A percentile compares a stretch with the other conserved stretches of the same genome.
These are phyloP conservation scores for Quambalaria eucalypti DNA, from an alignment of 1,284 basidiomycete species.

Conservation along the genomic window DNA sequence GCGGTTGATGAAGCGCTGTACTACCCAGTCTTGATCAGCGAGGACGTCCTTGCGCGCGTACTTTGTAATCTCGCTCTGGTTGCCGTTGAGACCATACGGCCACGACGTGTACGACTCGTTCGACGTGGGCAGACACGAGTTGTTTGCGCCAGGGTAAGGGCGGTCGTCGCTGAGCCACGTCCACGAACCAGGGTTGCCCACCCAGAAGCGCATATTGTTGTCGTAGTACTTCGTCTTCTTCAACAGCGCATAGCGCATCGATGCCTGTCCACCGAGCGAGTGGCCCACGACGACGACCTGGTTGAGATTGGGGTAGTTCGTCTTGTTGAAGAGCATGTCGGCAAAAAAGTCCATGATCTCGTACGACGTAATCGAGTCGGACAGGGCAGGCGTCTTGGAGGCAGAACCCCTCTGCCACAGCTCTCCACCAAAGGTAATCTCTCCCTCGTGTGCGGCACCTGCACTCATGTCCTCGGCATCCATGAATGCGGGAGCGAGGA, in stretches of 20 bases:
- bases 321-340: slow-evolving; percentile 26
- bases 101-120: slow-evolving; percentile 14
- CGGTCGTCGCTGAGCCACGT: slow-evolving; percentile 26
- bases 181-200: slow-evolving; percentile 42
- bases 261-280: slow-evolving; percentile 39
- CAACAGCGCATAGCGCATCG: slow-evolving; percentile 30
- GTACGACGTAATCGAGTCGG: slow-evolving; percentile 21
- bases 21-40: slow-evolving; percentile 16
- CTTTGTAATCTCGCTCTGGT: slow-evolving; percentile 11
- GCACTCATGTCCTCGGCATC: slow-evolving; percentile 26
- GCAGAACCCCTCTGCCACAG: slow-evolving; percentile 35
- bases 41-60: slow-evolving; percentile 31
- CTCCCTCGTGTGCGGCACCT: slow-evolving; percentile 18
- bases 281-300: slow-evolving; percentile 39
- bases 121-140: slow-evolving; percentile 3
- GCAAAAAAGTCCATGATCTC: slow-evolving; percentile 30
- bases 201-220: slow-evolving; percentile 31
- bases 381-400: slow-evolving; percentile 15
- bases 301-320: slow-evolving; percentile 31
- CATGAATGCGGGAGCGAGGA: slow-evolving; percentile 26
- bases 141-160: slow-evolving; percentile 12
- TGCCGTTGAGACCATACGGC: slow-evolving; percentile 32
- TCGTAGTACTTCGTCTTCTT: slow-evolving; percentile 36
- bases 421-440: slow-evolving; percentile 24
- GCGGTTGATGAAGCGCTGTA: slow-evolving; percentile 24